These are phyloP conservation scores for Maudiozyma saulgeensis DNA, from an alignment of 805 yeast species.

Conservation along the genomic window DNA sequence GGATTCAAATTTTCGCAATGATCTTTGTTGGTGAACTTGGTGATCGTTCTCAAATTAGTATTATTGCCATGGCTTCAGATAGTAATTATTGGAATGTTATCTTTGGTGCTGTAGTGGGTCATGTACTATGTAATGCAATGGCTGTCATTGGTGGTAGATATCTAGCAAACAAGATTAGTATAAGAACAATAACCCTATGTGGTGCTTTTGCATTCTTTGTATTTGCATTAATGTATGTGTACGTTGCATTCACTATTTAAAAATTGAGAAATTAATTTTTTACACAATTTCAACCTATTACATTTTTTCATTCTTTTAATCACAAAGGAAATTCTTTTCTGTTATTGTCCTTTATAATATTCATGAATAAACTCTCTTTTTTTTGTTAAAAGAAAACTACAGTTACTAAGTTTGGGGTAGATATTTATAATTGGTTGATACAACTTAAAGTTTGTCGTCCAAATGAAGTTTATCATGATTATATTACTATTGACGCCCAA, in stretches of 20 bases:
- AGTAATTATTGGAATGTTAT: slow-evolving; percentile 84
- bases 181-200: slow-evolving; percentile 85
- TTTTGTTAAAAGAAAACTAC: too few species aligned
- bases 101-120: slow-evolving; percentile 84
- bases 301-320: too few species aligned
- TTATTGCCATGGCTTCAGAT: slow-evolving; percentile 98
- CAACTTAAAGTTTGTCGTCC: too few species aligned
- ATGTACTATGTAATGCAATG: slow-evolving; percentile 72
- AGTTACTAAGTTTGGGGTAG: too few species aligned
- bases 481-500: too few species aligned
- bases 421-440: too few species aligned
- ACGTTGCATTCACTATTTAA: slow-evolving; percentile 41
- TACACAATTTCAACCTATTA: too few species aligned
- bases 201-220: slow-evolving; percentile 83
- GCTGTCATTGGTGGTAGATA: slow-evolving; percentile 94
- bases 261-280: neutral
- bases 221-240: slow-evolving; percentile 72
- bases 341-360: too few species aligned
- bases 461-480: too few species aligned
- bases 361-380: too few species aligned
- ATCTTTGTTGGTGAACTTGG: slow-evolving; percentile 98
- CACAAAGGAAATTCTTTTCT: too few species aligned
- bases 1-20: slow-evolving; percentile 93
- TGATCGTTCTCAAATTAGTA: slow-evolving; percentile 95
- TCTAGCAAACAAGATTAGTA: slow-evolving; percentile 78